Conservation (phyloP, 2,329 filamentous ascomycete species). For the Coniosporium tulheliwenetii region DNA sequence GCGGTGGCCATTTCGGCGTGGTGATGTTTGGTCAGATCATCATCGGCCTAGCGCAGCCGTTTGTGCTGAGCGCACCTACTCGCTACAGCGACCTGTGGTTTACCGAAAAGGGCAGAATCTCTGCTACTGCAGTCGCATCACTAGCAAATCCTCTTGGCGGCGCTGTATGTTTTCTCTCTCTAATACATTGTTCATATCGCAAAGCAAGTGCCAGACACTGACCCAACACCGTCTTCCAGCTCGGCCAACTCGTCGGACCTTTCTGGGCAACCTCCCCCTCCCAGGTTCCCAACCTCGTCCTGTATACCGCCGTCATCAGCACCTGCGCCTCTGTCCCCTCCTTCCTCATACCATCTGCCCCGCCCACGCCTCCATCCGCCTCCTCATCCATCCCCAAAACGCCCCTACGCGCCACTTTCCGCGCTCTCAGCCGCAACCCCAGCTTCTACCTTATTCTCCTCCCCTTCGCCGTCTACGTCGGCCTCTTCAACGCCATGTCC, state of each 20-base stretch:
- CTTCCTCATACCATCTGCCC: constrained; percentile 62
- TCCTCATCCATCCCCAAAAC: constrained; percentile 41
- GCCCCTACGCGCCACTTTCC: constrained; percentile 39
- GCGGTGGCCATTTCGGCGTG: constrained; percentile 49
- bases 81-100: constrained; percentile 94
- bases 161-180: constrained; percentile 37
- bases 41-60: constrained; percentile 79
- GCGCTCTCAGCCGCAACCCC: constrained; percentile 31
- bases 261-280: constrained; percentile 48
- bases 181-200: not conserved
- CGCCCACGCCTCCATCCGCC: constrained; percentile 62
- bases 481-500: constrained; percentile 85
- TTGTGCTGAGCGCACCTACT: constrained; percentile 78
- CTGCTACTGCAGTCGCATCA: constrained; percentile 71
- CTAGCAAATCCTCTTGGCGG: constrained; percentile 84
- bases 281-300: constrained; percentile 65
- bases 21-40: constrained; percentile 88
- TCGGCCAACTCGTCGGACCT: constrained; percentile 71
- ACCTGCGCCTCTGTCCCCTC: constrained; percentile 55
- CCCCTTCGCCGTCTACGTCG: constrained; percentile 74
- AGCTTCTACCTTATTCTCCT: constrained; percentile 70
- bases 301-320: constrained; percentile 52
- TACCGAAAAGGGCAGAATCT: constrained; percentile 65
- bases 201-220: not conserved
- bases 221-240: constrained; percentile 8